These are phyloP conservation scores for Capronia coronata DNA, from an alignment of 2,329 filamentous ascomycete genomes.

Conservation along the genomic window DNA sequence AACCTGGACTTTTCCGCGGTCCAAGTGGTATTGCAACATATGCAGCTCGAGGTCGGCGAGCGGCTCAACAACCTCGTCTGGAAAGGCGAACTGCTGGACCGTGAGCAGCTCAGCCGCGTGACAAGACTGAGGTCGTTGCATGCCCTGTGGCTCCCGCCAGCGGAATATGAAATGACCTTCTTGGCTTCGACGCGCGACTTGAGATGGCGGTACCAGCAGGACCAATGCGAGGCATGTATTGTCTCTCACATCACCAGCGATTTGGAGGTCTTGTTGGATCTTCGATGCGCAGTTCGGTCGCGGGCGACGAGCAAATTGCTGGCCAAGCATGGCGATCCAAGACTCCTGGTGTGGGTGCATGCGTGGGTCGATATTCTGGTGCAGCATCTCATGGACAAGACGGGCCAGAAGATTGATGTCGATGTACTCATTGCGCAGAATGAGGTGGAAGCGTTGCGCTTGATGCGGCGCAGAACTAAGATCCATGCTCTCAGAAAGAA, in stretches of 20 bases:
- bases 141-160: conserved; percentile 32
- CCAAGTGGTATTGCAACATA: conserved; percentile 18
- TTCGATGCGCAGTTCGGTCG: conserved; percentile 27
- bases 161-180: conserved; percentile 13
- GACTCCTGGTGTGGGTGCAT: conserved; percentile 17
- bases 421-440: conserved; percentile 9
- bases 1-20: conserved; percentile 21
- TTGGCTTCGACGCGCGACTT: conserved; percentile 2
- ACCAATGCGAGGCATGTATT: conserved; percentile 37
- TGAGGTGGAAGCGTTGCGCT: conserved; percentile 3
- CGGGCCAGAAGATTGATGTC: conserved; percentile 8
- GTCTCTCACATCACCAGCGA: conserved; percentile 31
- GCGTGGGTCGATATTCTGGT: conserved; percentile 15
- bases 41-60: conserved; percentile 25
- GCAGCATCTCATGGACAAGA: not conserved
- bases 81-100: conserved; percentile 14
- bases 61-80: conserved; percentile 22
- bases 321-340: conserved; percentile 15
- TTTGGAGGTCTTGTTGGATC: conserved; percentile 29
- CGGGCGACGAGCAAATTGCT: conserved; percentile 14
- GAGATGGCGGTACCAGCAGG: conserved; percentile 31
- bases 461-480: conserved; percentile 15
- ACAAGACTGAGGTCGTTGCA: conserved; percentile 30
- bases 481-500: conserved; percentile 9
- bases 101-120: conserved; percentile 25